Conservation (phyloP, 192 early-diverging fungal genomes). For the Mortierella alpina region DNA sequence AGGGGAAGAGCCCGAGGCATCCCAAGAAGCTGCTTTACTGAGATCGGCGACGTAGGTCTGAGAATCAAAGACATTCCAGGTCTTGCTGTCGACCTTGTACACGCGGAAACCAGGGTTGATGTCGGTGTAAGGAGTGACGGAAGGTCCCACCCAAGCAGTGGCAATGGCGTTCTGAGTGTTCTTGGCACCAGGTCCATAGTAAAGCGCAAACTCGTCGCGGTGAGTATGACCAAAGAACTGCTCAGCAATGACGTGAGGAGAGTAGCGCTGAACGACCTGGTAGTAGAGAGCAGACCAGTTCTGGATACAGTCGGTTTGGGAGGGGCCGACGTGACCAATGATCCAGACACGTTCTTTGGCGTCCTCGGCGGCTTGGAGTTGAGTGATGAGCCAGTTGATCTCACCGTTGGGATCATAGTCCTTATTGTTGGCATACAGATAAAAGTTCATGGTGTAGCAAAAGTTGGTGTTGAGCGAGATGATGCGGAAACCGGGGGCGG, state of each 20-base stretch:
- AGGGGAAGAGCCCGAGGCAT: conserved; percentile 20
- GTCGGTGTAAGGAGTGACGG: conserved; percentile 58
- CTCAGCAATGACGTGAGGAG: conserved; percentile 63
- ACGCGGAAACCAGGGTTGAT: conserved; percentile 67
- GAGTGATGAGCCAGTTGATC: conserved; percentile 58
- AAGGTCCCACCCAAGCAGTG: conserved; percentile 60
- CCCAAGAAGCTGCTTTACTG: conserved; percentile 53
- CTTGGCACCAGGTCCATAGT: conserved; percentile 46
- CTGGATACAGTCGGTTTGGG: conserved; percentile 58
- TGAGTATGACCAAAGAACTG: conserved; percentile 70
- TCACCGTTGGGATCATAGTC: conserved; percentile 61
- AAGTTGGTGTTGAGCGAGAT: conserved; percentile 70
- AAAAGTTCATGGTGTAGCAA: conserved; percentile 66
- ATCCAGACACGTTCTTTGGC: conserved; percentile 64
- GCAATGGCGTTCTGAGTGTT: conserved; percentile 51
- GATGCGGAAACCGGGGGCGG: conserved; percentile 56
- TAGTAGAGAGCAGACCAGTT: conserved; percentile 62
- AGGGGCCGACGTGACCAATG: conserved; percentile 66
- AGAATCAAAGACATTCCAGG: conserved; percentile 61
- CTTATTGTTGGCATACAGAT: conserved; percentile 53
- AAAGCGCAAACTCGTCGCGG: conserved; percentile 62
- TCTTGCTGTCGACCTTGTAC: conserved; percentile 62
- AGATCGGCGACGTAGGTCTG: conserved; percentile 64
- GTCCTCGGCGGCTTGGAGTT: conserved; percentile 63
- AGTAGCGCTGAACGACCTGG: conserved; percentile 64